These are phyloP conservation scores for Lichtheimia ramosa DNA, from an alignment of 371 early-diverging fungal species.

Conservation along the genomic window DNA sequence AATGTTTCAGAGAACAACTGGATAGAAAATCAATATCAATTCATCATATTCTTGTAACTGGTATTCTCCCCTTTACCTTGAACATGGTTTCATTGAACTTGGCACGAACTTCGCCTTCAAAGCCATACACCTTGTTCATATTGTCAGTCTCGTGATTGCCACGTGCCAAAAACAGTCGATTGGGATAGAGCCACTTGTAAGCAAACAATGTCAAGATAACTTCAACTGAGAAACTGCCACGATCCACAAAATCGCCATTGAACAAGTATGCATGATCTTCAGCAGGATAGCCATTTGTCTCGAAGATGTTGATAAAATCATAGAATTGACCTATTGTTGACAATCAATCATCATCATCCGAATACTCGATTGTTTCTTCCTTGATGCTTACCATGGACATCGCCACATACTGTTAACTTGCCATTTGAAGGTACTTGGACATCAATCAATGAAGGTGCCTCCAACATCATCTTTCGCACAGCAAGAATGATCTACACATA, in stretches of 20 bases:
- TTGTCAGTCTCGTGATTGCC: slow-evolving; percentile 99
- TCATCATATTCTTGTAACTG: not conserved
- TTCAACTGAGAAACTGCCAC: slow-evolving; percentile 96
- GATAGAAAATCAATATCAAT: not conserved
- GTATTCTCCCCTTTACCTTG: slow-evolving; percentile 33
- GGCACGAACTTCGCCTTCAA: slow-evolving; percentile 96
- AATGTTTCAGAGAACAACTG: slow-evolving; percentile 91
- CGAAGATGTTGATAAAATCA: slow-evolving; percentile 93
- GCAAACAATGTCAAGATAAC: slow-evolving; percentile 93
- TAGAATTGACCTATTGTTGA: slow-evolving; percentile 84
- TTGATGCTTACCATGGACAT: slow-evolving; percentile 84
- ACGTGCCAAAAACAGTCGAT: slow-evolving; percentile 84
- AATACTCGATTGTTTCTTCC: not conserved
- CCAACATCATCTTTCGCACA: slow-evolving; percentile 68
- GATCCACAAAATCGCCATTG: slow-evolving; percentile 99
- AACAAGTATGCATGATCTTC: slow-evolving; percentile 85
- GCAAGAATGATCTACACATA: slow-evolving; percentile 70
- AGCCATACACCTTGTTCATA: slow-evolving; percentile 99
- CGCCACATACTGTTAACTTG: slow-evolving; percentile 94
- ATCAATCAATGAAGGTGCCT: slow-evolving; percentile 82
- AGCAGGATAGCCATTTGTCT: slow-evolving; percentile 87
- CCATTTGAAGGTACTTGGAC: slow-evolving; percentile 73
- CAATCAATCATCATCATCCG: not conserved
- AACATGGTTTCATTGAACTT: slow-evolving; percentile 92
- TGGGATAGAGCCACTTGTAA: slow-evolving; percentile 90